phyloP scores from a whole-genome alignment of 2,329 filamentous ascomycete genomes.

The Alternaria arborescens region DNA sequence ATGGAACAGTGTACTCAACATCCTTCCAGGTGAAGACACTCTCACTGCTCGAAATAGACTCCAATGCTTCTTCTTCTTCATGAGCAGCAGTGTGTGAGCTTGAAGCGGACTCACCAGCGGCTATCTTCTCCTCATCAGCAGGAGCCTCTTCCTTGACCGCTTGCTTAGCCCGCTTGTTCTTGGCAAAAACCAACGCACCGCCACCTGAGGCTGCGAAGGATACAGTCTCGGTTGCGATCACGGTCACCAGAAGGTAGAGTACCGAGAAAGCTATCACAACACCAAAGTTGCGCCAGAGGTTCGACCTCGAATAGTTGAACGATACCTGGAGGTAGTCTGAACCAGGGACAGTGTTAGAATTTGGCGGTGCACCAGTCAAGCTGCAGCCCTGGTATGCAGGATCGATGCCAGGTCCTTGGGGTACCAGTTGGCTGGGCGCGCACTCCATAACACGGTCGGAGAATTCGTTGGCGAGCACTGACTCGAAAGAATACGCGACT shows the following conservation, averaged over 20 bases:
- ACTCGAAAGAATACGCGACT: constrained; percentile 70
- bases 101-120: constrained; percentile 35
- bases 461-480: constrained; percentile 73
- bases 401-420: constrained; percentile 63
- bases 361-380: constrained; percentile 65
- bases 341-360: constrained; percentile 62
- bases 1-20: constrained; percentile 74
- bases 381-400: constrained; percentile 69
- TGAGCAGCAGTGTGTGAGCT: constrained; percentile 29
- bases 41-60: constrained; percentile 50
- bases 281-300: constrained; percentile 78
- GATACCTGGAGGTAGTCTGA: constrained; percentile 62
- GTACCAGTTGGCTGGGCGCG: constrained; percentile 66
- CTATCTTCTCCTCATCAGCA: constrained; percentile 67
- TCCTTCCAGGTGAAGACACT: constrained; percentile 52
- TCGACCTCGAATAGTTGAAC: constrained; percentile 65
- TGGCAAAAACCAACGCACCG: constrained; percentile 77
- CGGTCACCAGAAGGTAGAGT: constrained; percentile 76
- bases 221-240: constrained; percentile 73
- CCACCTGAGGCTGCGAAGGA: constrained; percentile 69
- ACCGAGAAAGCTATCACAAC: constrained; percentile 78
- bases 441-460: constrained; percentile 66
- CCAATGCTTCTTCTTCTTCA: constrained; percentile 43
- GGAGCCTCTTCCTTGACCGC: constrained; percentile 56
- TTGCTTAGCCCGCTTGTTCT: constrained; percentile 67